These are phyloP conservation scores for Flaveria brownii DNA, from an alignment of 129 eudicot genomes.

Conservation along the genomic window DNA sequence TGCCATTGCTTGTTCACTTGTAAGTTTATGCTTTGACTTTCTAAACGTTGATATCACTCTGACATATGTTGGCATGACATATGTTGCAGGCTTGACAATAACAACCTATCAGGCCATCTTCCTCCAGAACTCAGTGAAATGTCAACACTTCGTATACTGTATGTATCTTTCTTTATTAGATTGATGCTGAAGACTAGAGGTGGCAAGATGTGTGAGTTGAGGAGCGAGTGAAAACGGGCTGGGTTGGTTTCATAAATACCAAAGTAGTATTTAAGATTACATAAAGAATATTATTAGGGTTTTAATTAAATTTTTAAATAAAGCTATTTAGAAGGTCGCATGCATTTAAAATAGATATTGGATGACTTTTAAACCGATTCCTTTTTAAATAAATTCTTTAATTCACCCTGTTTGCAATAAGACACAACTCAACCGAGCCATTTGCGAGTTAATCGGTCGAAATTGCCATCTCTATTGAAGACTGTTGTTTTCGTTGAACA, in stretches of 20 bases:
- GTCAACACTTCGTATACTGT: constrained; percentile 73
- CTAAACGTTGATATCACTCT: constrained; percentile 4
- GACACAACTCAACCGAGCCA: not conserved
- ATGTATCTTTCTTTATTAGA: constrained; percentile 31
- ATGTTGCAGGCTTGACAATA: constrained; percentile 77
- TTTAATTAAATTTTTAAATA: not conserved
- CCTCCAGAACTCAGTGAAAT: constrained; percentile 71
- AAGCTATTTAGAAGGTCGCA: not conserved
- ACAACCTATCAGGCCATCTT: constrained; percentile 78
- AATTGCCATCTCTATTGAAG: not conserved
- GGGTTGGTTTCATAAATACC: not conserved
- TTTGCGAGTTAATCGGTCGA: not conserved
- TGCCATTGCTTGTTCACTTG: constrained; percentile 80
- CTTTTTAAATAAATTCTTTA: not conserved
- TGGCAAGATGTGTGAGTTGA: not conserved
- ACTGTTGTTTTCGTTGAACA: constrained; percentile 7
- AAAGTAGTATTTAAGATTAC: not conserved
- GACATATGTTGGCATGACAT: constrained; percentile 23
- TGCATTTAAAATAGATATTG: not conserved
- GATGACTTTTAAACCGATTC: not conserved
- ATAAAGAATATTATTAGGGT: not conserved
- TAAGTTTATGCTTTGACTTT: constrained; percentile 45
- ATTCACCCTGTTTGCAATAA: not conserved
- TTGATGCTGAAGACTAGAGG: constrained; percentile 7
- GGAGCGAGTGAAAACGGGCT: not conserved